These are phyloP conservation scores for Aureobasidium musti DNA, from an alignment of 2,329 filamentous ascomycete genomes.

Conservation along the genomic window DNA sequence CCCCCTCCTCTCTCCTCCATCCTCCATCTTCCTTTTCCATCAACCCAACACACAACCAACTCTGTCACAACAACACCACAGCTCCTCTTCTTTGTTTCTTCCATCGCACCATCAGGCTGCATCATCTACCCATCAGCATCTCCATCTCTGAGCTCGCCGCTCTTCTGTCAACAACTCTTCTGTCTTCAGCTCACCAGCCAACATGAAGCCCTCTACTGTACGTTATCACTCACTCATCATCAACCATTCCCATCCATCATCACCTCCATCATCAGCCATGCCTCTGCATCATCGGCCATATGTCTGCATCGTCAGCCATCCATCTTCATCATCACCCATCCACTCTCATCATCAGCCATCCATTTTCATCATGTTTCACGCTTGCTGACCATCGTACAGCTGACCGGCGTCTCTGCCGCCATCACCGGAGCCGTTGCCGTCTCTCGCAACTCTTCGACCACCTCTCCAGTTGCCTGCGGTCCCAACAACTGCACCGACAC, in stretches of 20 bases:
- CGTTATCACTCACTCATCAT: conserved; percentile 1
- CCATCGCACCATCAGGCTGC: neutral
- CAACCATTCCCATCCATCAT: neutral
- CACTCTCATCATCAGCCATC: neutral
- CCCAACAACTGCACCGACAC: neutral
- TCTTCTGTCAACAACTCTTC: neutral
- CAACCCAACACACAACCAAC: neutral
- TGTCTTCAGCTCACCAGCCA: neutral
- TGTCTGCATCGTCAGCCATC: no score
- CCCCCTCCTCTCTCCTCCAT: neutral
- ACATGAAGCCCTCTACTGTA: conserved; percentile 24
- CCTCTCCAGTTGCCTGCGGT: neutral
- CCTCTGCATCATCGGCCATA: neutral
- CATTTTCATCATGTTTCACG: neutral
- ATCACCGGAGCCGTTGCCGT: neutral
- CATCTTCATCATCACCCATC: neutral
- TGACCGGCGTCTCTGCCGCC: neutral
- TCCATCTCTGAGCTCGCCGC: neutral
- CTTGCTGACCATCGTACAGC: conserved; percentile 1
- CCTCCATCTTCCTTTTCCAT: conserved; percentile 10
- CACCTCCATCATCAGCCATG: neutral
- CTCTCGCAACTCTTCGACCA: neutral
- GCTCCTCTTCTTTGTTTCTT: neutral
- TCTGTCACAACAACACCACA: neutral
- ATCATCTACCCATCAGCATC: neutral